These are phyloP conservation scores for Aspergillus viridinutans DNA, from an alignment of 2,329 filamentous ascomycete genomes.

Conservation along the genomic window DNA sequence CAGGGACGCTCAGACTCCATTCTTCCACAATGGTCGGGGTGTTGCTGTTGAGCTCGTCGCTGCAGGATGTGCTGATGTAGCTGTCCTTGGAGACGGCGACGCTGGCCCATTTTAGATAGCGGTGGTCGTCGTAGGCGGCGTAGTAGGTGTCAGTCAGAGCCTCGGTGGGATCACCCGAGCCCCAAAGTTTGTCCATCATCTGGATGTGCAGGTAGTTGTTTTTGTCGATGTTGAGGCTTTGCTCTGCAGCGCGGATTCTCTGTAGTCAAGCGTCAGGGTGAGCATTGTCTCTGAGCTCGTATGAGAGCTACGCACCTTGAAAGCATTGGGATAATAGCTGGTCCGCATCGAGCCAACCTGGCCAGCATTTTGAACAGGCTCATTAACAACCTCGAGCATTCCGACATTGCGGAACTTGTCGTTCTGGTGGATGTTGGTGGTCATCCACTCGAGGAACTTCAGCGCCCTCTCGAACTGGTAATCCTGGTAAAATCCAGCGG, in stretches of 20 bases:
- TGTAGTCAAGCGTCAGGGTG: background rate
- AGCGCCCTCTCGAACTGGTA: constrained; percentile 55
- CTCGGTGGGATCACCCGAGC: constrained; percentile 50
- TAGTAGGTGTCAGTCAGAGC: constrained; percentile 42
- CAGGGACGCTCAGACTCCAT: constrained; percentile 53
- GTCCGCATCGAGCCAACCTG: constrained; percentile 34
- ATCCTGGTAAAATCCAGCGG: constrained; percentile 53
- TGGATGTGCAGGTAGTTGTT: constrained; percentile 52
- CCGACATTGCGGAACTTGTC: constrained; percentile 52
- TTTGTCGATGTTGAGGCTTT: constrained; percentile 38
- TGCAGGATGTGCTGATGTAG: constrained; percentile 53
- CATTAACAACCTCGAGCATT: constrained; percentile 58
- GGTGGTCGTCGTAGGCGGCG: constrained; percentile 56
- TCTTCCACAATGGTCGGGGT: constrained; percentile 55
- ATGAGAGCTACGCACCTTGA: constrained; percentile 22
- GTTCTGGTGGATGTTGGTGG: constrained; percentile 48
- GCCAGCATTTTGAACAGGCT: constrained; percentile 45
- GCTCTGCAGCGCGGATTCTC: constrained; percentile 50
- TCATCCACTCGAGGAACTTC: constrained; percentile 55
- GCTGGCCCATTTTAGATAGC: constrained; percentile 54
- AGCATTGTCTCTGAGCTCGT: background rate
- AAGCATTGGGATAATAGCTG: constrained; percentile 49
- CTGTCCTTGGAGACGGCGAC: constrained; percentile 43
- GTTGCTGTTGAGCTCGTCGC: constrained; percentile 41
- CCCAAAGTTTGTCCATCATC: constrained; percentile 53